A percentile compares a stretch with the other conserved stretches of the same genome.
Conservation (phyloP, 2,329 filamentous ascomycete species). For the Pseudocercospora fuligena region DNA sequence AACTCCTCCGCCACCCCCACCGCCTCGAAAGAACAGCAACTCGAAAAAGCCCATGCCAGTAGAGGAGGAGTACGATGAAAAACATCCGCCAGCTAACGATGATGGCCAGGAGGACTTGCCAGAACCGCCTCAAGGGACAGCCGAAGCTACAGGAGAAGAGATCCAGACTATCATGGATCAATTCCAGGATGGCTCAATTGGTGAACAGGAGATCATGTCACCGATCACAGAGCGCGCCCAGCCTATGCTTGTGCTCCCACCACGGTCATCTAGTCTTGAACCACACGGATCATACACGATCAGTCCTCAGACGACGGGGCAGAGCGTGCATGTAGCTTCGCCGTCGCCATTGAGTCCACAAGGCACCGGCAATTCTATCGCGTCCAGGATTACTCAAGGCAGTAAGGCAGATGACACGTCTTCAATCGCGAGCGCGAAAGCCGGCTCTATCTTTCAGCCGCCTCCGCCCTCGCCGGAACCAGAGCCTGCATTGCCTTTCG, state of each 20-base stretch:
- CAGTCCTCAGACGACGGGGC: conserved; percentile 34
- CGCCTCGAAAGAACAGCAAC: conserved; percentile 38
- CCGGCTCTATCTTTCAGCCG: conserved; percentile 59
- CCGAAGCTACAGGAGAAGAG: conserved; percentile 64
- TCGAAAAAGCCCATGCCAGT: conserved; percentile 20
- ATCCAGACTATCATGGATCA: conserved; percentile 98
- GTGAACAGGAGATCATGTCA: conserved; percentile 85
- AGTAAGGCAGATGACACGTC: conserved; percentile 35
- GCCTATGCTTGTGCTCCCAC: conserved; percentile 77
- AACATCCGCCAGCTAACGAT: conserved; percentile 31
- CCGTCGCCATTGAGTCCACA: conserved; percentile 29
- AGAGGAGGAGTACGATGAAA: conserved; percentile 39
- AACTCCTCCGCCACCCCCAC: conserved; percentile 38
- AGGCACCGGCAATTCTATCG: conserved; percentile 35
- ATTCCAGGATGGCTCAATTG: conserved; percentile 76
- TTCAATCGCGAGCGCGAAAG: conserved; percentile 39
- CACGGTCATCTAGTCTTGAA: conserved; percentile 84
- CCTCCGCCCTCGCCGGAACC: conserved; percentile 60
- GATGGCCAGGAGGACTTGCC: conserved; percentile 44
- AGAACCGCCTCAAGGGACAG: conserved; percentile 52
- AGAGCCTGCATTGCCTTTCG: conserved; percentile 86
- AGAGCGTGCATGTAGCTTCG: conserved; percentile 23
- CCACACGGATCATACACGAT: conserved; percentile 48
- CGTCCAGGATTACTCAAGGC: conserved; percentile 27
- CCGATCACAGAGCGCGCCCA: conserved; percentile 82